Evolutionary conservation across 352 stramenopile species (phyloP).

Genomic region (Globisporangium viniferum): DNA sequence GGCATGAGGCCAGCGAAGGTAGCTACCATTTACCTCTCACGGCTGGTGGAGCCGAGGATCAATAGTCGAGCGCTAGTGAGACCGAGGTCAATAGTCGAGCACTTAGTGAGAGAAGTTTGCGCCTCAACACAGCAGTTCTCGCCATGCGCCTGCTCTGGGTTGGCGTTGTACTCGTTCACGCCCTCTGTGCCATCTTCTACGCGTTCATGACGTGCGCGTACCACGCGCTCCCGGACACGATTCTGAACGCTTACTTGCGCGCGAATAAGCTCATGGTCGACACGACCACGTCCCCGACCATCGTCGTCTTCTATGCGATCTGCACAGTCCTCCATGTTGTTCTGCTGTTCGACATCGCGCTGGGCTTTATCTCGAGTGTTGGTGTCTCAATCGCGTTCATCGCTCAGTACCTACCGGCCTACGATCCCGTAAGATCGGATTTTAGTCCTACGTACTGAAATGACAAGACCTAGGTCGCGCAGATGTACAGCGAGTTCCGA

Average conservation of each 20-base stretch:
- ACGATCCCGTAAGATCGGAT: slow-evolving; percentile 15
- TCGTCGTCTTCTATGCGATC: slow-evolving; percentile 14
- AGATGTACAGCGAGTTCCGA: not conserved
- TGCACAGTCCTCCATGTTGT: slow-evolving; percentile 10
- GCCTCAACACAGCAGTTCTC: not conserved
- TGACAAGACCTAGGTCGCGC: not conserved
- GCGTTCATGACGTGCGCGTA: slow-evolving; percentile 1
- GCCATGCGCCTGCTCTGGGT: slow-evolving; percentile 1
- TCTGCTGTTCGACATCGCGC: slow-evolving; percentile 17
- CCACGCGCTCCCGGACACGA: not conserved
- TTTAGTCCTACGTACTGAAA: not conserved
- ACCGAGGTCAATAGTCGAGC: too few species aligned
- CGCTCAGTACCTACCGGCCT: slow-evolving; percentile 21
- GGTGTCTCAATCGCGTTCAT: slow-evolving; percentile 24
- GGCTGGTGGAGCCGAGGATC: too few species aligned
- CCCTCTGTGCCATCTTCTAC: not conserved
- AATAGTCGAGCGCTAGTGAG: too few species aligned
- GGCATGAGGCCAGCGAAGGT: too few species aligned
- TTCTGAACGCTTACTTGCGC: not conserved
- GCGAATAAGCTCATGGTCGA: slow-evolving; percentile 17
- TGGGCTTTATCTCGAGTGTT: slow-evolving; percentile 40
- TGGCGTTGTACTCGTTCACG: not conserved
- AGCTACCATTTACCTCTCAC: too few species aligned
- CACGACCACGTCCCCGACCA: slow-evolving; percentile 18
- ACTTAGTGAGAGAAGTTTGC: too few species aligned